Evolutionary conservation across 495 filamentous ascomycete genomes (phyloP), one percentile per base, ranked within the genome.

Genomic region (Annulohypoxylon nitens): DNA sequence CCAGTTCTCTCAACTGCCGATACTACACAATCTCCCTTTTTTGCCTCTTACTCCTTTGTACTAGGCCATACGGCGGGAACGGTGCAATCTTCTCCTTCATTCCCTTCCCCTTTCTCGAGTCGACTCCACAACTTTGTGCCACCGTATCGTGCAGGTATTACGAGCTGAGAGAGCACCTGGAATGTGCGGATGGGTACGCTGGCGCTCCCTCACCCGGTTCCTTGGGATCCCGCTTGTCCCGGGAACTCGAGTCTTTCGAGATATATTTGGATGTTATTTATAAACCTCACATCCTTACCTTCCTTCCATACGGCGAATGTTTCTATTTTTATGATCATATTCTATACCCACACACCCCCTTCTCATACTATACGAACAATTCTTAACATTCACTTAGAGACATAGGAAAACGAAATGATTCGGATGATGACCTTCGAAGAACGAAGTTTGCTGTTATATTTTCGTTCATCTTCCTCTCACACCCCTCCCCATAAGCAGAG

Each of bases 1-100:
- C 72, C 70, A 33, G 10, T 34, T 59, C 62, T 67, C 55, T 53
- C 72, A 74, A 74, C 72, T 74, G 72, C 72, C 72, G 72, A 70
- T 64, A 70, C 63, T 70, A 69, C 72, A 70, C 67, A 67, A 61
- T 74, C 33, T 73, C 65, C 67, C 67, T 51, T 74, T 74, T 74
- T 70, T 74, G 71, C 66, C 72, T 70, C 67, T 59, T 62, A 43
- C 71, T 62, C 50, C 57, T 69, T 60, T 74, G 72, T 74, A 18
- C 59, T 67, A 74, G 62, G 72, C 59, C 50, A 67, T 67, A 74
- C 63, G 34, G 58, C 67, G 67, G 72, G 72, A 70, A 54, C 51
- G 23, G 51, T 74, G 63, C 66, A 58, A 43, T 53, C 61, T 55
- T 62, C 50, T 61, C 54, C 26, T 55, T 63, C 66, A 5, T 33